These are phyloP conservation scores for Apiotrichum sp. DNA, from an alignment of 1,284 basidiomycete species.

Conservation along the genomic window DNA sequence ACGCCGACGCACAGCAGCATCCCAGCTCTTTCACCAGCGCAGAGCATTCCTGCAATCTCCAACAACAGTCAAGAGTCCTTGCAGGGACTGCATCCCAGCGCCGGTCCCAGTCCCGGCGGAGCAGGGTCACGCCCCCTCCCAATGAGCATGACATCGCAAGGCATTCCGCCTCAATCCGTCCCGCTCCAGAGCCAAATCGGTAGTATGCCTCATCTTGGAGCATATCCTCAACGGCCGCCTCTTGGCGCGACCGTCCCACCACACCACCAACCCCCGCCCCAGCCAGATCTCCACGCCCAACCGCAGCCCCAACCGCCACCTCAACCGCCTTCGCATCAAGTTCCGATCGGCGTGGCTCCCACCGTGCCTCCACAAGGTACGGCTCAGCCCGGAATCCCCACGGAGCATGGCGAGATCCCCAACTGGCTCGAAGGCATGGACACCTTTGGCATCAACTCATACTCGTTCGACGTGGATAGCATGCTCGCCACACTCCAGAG, in stretches of 20 bases:
- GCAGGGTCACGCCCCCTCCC: too few relatives aligned
- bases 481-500: conserved; percentile 20
- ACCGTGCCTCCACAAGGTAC: background rate
- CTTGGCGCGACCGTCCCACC: background rate
- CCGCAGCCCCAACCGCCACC: background rate
- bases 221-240: too few relatives aligned
- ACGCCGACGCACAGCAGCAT: background rate
- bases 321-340: conserved; percentile 5
- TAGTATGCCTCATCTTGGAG: background rate
- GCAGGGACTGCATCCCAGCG: too few relatives aligned
- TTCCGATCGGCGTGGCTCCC: background rate
- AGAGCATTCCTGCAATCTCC: background rate
- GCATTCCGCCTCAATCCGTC: too few relatives aligned
- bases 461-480: conserved; percentile 27
- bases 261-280: background rate
- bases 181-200: background rate
- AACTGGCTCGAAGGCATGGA: conserved; percentile 13
- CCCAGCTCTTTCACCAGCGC: background rate
- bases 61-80: background rate
- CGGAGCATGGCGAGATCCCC: background rate
- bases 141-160: too few relatives aligned
- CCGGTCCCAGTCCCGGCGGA: too few relatives aligned
- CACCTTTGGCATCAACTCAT: conserved; percentile 24
- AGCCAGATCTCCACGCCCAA: background rate
- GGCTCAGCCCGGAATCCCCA: too few relatives aligned